Conservation (phyloP, 2,329 filamentous ascomycete species). For the Aspergillus costaricaensis region DNA sequence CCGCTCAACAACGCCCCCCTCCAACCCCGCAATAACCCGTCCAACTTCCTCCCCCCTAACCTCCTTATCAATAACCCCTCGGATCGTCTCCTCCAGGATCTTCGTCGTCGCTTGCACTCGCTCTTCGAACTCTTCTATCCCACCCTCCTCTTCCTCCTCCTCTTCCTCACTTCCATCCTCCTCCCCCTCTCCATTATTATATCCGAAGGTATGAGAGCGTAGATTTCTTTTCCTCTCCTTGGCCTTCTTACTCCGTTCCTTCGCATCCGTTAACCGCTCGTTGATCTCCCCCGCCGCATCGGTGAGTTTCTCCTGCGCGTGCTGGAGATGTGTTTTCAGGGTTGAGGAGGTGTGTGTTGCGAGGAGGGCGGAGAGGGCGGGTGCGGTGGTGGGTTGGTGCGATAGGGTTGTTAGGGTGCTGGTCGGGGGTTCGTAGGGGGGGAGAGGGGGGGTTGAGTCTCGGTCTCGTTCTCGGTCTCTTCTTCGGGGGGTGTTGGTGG, state of each 20-base stretch:
- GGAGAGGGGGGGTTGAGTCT: conserved; percentile 34
- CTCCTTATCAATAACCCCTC: conserved; percentile 60
- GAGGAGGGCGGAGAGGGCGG: conserved; percentile 49
- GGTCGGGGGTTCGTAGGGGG: conserved; percentile 56
- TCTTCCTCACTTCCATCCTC: conserved; percentile 17
- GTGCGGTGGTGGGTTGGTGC: conserved; percentile 51
- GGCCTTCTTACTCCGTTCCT: conserved; percentile 39
- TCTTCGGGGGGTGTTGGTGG: background rate
- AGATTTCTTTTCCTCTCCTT: conserved; percentile 34
- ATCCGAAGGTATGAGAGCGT: conserved; percentile 16
- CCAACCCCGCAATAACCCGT: conserved; percentile 48
- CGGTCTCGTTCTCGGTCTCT: background rate
- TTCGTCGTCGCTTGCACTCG: conserved; percentile 55
- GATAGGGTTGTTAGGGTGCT: conserved; percentile 55
- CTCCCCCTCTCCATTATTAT: conserved; percentile 11
- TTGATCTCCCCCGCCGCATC: conserved; percentile 57
- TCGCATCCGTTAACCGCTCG: conserved; percentile 51
- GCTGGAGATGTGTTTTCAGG: conserved; percentile 52
- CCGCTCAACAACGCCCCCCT: conserved; percentile 31
- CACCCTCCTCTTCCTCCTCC: conserved; percentile 27
- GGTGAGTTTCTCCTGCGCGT: conserved; percentile 51
- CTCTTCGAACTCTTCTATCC: conserved; percentile 43
- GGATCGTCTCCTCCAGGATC: conserved; percentile 60
- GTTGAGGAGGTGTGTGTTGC: conserved; percentile 44
- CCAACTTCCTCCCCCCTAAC: conserved; percentile 49